Conservation (phyloP, 2,329 filamentous ascomycete species). For the Davidsoniella australis region DNA sequence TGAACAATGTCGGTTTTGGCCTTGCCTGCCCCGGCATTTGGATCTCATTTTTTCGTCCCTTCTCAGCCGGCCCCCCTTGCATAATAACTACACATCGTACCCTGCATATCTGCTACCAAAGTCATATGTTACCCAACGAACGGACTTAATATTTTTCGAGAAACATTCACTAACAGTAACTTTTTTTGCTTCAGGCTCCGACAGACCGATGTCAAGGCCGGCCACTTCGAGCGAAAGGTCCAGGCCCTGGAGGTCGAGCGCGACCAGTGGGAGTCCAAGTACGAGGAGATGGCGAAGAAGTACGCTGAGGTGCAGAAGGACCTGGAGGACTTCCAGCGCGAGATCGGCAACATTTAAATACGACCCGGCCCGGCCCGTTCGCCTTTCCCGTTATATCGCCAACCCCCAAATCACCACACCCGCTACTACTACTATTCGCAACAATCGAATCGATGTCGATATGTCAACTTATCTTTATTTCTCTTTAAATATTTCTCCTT, state of each 20-base stretch:
- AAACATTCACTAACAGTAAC: not conserved
- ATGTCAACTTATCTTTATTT: not conserved
- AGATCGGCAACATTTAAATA: constrained; percentile 81
- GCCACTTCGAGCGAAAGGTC: constrained; percentile 98
- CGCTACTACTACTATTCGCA: not conserved
- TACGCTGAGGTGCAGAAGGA: constrained; percentile 72
- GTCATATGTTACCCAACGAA: not conserved
- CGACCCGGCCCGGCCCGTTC: constrained; percentile 11
- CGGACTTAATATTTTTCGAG: not conserved
- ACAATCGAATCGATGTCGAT: constrained; percentile 2
- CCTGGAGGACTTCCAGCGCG: constrained; percentile 72
- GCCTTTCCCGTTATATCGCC: not conserved
- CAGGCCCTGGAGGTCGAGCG: constrained; percentile 84
- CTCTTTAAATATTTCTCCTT: not conserved
- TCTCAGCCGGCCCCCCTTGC: not conserved
- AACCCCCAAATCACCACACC: not conserved
- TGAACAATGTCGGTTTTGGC: not conserved
- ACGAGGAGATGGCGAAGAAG: constrained; percentile 94
- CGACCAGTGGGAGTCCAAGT: constrained; percentile 93
- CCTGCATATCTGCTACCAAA: constrained; percentile 4
- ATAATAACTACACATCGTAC: not conserved
- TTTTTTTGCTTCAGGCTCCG: constrained; percentile 50
- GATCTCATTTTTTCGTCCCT: not conserved
- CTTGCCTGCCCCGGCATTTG: not conserved
- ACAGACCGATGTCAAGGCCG: constrained; percentile 97